phyloP scores from a whole-genome alignment of 2,329 filamentous ascomycete genomes.

The Ambrosiella xylebori region DNA sequence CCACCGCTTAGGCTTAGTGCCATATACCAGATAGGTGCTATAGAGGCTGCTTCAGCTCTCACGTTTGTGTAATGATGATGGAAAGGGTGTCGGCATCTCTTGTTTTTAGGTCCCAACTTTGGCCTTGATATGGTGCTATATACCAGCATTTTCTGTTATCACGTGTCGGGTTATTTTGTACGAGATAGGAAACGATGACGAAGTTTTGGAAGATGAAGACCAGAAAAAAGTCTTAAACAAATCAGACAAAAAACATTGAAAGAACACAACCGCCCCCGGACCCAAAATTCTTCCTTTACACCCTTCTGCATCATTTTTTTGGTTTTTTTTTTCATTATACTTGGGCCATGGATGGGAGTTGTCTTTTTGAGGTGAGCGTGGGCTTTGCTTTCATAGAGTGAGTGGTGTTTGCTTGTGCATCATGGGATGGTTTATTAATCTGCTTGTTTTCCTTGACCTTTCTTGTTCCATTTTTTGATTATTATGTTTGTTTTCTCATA shows the following conservation, averaged over 20 bases:
- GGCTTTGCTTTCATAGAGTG: neutral
- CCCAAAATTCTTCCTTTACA: neutral
- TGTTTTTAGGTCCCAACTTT: neutral
- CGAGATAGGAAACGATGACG: slow-evolving; percentile 6
- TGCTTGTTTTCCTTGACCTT: neutral
- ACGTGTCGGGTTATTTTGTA: slow-evolving; percentile 3
- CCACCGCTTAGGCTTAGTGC: neutral
- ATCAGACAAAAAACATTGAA: neutral
- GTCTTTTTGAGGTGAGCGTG: neutral
- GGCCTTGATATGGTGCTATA: neutral
- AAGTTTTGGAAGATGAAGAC: slow-evolving; percentile 5
- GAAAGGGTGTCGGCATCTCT: neutral
- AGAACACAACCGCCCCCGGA: neutral
- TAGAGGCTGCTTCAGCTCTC: neutral
- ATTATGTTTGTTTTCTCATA: neutral
- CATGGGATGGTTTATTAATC: neutral
- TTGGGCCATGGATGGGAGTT: neutral
- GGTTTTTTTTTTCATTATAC: neutral
- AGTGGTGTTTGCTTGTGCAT: neutral
- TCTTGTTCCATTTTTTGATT: neutral
- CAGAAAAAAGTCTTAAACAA: slow-evolving; percentile 1
- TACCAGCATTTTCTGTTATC: neutral
- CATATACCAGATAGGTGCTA: neutral
- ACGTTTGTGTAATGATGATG: neutral
- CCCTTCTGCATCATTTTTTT: neutral